phyloP scores from a whole-genome alignment of 805 yeast species.

The Dipodascopsis uninucleata region DNA sequence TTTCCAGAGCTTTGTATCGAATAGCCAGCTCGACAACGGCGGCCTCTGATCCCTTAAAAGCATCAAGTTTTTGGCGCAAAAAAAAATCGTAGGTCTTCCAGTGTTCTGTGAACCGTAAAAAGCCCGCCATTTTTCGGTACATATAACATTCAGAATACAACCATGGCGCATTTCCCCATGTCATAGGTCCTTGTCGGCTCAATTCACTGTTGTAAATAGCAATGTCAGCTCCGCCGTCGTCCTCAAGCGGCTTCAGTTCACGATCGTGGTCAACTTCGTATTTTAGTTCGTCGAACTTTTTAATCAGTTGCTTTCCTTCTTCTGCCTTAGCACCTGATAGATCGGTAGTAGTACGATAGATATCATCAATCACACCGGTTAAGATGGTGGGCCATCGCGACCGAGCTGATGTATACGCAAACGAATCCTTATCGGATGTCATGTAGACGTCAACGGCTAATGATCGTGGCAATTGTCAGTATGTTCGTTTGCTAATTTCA shows the following conservation, averaged over 20 bases:
- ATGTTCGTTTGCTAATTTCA: no score
- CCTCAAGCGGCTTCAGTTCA: constrained; percentile 44
- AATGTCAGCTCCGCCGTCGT: constrained; percentile 38
- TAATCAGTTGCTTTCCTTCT: constrained; percentile 39
- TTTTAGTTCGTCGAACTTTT: constrained; percentile 37
- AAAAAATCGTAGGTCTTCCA: constrained; percentile 72
- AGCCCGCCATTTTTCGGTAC: constrained; percentile 50
- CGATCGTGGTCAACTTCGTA: constrained; percentile 40
- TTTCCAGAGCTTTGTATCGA: constrained; percentile 48
- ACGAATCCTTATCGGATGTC: constrained; percentile 69
- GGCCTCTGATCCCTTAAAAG: constrained; percentile 67
- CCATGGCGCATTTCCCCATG: constrained; percentile 92
- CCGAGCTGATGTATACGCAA: constrained; percentile 75
- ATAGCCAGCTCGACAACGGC: constrained; percentile 82
- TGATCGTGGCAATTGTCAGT: no score
- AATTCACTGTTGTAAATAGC: constrained; percentile 58
- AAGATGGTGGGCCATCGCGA: constrained; percentile 86
- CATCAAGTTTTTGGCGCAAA: constrained; percentile 59
- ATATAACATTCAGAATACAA: constrained; percentile 78
- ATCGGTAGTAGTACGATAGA: constrained; percentile 36
- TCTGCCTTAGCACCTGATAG: constrained; percentile 39
- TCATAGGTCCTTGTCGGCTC: constrained; percentile 37
- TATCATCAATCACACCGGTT: constrained; percentile 62
- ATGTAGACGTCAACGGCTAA: constrained; percentile 41
- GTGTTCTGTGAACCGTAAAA: constrained; percentile 34